A percentile compares a stretch with the other conserved stretches of the same genome.
Conservation (phyloP, 768 basidiomycete genomes). For the Suillus subaureus region DNA sequence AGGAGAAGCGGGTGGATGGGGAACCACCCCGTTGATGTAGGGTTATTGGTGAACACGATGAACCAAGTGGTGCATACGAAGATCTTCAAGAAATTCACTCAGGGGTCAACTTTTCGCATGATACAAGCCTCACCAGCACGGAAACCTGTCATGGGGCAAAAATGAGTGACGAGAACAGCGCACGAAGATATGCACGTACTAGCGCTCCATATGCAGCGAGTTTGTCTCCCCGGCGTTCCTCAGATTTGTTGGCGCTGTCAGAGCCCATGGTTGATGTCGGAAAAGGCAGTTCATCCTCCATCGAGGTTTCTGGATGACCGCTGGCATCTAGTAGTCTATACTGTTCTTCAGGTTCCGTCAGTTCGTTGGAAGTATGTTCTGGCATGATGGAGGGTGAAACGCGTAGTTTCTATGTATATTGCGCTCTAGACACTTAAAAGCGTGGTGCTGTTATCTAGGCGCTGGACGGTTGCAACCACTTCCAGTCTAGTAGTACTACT, state of each 20-base stretch:
- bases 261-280: conserved; percentile 22
- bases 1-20: conserved; percentile 68
- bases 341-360: conserved; percentile 16
- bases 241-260: conserved; percentile 32
- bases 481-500: not conserved
- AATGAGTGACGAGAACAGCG: not conserved
- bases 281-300: not conserved
- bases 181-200: conserved; percentile 33
- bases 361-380: not conserved
- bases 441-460: not conserved
- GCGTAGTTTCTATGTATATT: not conserved
- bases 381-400: not conserved
- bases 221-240: conserved; percentile 42
- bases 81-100: conserved; percentile 30
- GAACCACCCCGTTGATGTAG: conserved; percentile 58
- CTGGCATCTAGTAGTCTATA: conserved; percentile 16
- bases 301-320: not conserved
- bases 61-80: conserved; percentile 47
- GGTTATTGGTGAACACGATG: conserved; percentile 47
- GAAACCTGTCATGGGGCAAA: conserved; percentile 15
- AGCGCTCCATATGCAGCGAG: conserved; percentile 36
- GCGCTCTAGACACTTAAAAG: not conserved
- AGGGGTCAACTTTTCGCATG: conserved; percentile 8
- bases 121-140: conserved; percentile 19
- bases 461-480: not conserved